Percentiles rank a stretch among this genome's conserved stretches.
phyloP scores from a whole-genome alignment of 192 early-diverging fungal genomes.

The Kappamyces sp. region DNA sequence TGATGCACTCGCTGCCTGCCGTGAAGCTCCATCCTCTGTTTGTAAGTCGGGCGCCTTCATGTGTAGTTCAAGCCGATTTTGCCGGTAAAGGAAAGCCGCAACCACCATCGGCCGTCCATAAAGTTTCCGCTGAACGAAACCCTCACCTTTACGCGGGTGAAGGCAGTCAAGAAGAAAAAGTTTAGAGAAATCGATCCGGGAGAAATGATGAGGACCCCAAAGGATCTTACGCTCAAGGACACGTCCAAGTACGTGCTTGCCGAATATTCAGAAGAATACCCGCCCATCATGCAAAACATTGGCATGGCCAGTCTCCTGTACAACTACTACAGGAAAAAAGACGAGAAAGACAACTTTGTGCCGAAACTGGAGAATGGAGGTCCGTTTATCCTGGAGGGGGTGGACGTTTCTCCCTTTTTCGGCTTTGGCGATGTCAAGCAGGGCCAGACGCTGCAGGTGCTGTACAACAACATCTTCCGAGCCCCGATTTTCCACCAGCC shows the following conservation, averaged over 20 bases:
- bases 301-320: constrained; percentile 93
- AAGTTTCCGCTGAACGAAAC: constrained; percentile 52
- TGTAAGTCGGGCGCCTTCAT: constrained; percentile 34
- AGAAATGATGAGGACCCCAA: constrained; percentile 68
- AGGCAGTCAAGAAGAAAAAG: constrained; percentile 66
- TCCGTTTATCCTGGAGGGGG: constrained; percentile 76
- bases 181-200: constrained; percentile 32
- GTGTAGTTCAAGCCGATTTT: constrained; percentile 77
- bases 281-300: constrained; percentile 80
- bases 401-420: constrained; percentile 89
- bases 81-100: constrained; percentile 71
- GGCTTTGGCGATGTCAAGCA: constrained; percentile 91
- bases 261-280: constrained; percentile 96
- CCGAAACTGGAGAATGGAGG: constrained; percentile 76
- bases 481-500: constrained; percentile 84
- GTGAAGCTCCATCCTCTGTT: constrained; percentile 69
- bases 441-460: constrained; percentile 78
- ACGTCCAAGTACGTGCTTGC: constrained; percentile 72
- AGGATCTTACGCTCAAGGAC: constrained; percentile 87
- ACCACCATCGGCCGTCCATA: constrained; percentile 81
- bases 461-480: constrained; percentile 92
- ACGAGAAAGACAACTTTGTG: constrained; percentile 69
- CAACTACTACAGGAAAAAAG: constrained; percentile 92
- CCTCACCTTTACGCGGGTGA: constrained; percentile 72
- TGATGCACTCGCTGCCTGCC: constrained; percentile 86